These are phyloP conservation scores for Sorghum bicolor DNA, from an alignment of 176 grass and related monocot species.

Conservation along the genomic window Sorghum_bicolor_NCBIv3 NC_012873.2:62181501-62182000, in stretches of 20 bases:
- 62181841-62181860: conserved; percentile 62
- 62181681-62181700: not conserved
- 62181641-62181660: not conserved
- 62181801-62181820: conserved; percentile 64
- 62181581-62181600: not conserved
- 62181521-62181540: conserved; percentile 59
- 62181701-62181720: not conserved
- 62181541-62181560: conserved; percentile 2
- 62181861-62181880: conserved; percentile 70
- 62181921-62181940: conserved; percentile 19
- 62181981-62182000: not conserved
- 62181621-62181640: not conserved
- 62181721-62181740: conserved; percentile 26
- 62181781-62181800: conserved; percentile 56
- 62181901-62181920: conserved; percentile 24
- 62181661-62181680: not conserved
- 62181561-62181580: conserved; percentile 1
- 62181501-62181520: conserved; percentile 70
- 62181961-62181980: not conserved
- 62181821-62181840: conserved; percentile 66
- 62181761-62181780: conserved; percentile 45
- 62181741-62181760: conserved; percentile 63
- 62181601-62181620: not conserved
- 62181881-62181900: conserved; percentile 67
- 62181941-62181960: not conserved